phyloP scores from a whole-genome alignment of 768 basidiomycete species.

The Tylopilus plumbeoviolaceoides region DNA sequence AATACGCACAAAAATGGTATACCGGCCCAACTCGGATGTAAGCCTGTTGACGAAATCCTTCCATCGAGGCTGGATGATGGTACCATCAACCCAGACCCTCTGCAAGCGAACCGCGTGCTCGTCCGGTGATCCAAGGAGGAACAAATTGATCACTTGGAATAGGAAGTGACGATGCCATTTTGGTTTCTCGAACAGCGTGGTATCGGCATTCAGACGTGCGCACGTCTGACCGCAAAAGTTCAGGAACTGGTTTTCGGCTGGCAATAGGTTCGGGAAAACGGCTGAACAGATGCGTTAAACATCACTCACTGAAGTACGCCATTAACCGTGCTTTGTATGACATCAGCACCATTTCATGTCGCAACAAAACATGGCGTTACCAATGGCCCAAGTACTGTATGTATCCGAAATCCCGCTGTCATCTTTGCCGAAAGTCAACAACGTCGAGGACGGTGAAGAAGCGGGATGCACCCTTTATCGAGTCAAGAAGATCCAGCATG shows the following conservation, averaged over 20 bases:
- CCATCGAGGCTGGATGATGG: no score
- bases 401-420: neutral
- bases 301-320: constrained; percentile 9
- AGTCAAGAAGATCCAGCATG: constrained; percentile 13
- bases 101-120: no score
- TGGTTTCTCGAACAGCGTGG: constrained; percentile 4
- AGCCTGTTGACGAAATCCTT: no score
- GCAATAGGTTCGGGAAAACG: neutral
- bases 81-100: constrained; percentile 8
- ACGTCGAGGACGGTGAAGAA: neutral
- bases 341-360: neutral
- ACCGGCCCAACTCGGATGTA: no score
- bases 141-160: neutral
- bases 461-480: constrained; percentile 3
- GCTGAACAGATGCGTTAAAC: neutral
- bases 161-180: neutral
- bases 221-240: constrained; percentile 11
- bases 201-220: constrained; percentile 10
- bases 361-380: neutral
- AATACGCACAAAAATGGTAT: no score
- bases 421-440: constrained; percentile 1
- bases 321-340: constrained; percentile 7
- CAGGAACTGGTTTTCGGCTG: constrained; percentile 15
- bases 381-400: neutral
- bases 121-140: no score